Base-by-base conservation (phyloP, 139 green algal species). In the Spirogloea muscicola region DNA sequence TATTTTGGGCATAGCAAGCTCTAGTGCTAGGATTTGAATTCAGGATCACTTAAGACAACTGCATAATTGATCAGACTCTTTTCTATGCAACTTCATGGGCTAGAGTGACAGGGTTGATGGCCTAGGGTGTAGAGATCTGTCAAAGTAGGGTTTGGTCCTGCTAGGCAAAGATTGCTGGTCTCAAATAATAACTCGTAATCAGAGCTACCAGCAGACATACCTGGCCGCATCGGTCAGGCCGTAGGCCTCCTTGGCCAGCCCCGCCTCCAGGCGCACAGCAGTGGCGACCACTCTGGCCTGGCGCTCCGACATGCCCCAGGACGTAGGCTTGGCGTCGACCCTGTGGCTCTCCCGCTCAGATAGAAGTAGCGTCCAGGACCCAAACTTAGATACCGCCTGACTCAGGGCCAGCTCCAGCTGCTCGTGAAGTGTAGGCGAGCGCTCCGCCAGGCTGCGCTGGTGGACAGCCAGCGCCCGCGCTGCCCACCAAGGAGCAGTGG, bases 401-500 rank as follows among this genome's bases (percentile, higher is more conserved):
- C 59, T 29, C 25, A 38, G 43, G 25, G 5, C 41, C 10, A 5
- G 6, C 18, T 51, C 59, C 37, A 68, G 59, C 6, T 4, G 9
- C 4, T 29, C 42, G 41, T 36, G 59, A 34, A 68, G 41, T 5
- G 59, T 68, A 6, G 59, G 59, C 10, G 59, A 68, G 29, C 10
- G 27, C 10, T 68, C 59, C 27, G 59, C 59, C n/a, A 68, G 27
- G 10, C 43, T 13, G 13, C 59, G 10, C 42, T 68, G 59, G 43
- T 68, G 59, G 33, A 38, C 42, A 10, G 16, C 4, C 42, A 68
- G 46, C 10, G 43, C 59, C 29, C 59, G 9, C 10, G 7, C 4
- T 31, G 59, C 59, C 59, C 59, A 68, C 59, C 59, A 68, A 43
- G 52, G 52, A 7, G 7, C 31, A 7, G 31, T 62, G 52, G 38